Percentiles rank a stretch among this genome's conserved stretches.
Evolutionary conservation across 2,329 filamentous ascomycete species (phyloP).

Genomic region (Ascochyta rabiei): DNA sequence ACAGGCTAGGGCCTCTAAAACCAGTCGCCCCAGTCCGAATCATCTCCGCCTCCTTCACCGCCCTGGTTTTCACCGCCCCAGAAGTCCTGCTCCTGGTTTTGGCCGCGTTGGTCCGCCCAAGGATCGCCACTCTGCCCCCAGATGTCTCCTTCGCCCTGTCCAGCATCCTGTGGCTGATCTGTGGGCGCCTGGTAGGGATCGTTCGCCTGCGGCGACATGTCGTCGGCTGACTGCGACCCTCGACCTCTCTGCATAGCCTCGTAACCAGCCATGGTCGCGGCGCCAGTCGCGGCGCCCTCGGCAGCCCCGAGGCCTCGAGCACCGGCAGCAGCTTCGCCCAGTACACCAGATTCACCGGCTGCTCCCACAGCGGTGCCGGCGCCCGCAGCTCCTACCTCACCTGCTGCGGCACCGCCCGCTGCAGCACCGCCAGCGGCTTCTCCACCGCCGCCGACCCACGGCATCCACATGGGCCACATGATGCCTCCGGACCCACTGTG

Average conservation of each 20-base stretch:
- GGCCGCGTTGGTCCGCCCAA: conserved; percentile 22
- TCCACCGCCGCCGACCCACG: conserved; percentile 49
- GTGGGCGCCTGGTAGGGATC: conserved; percentile 29
- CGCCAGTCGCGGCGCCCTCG: conserved; percentile 57
- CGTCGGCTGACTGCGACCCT: conserved; percentile 32
- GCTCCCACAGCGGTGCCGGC: conserved; percentile 46
- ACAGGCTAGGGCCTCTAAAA: conserved; percentile 19
- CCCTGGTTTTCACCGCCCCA: conserved; percentile 35
- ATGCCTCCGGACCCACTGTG: conserved; percentile 58
- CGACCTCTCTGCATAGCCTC: conserved; percentile 65
- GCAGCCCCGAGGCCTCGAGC: conserved; percentile 48
- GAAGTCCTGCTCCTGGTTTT: conserved; percentile 32
- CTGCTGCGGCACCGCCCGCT: conserved; percentile 49
- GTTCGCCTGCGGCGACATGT: conserved; percentile 34
- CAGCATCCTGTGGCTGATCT: conserved; percentile 27
- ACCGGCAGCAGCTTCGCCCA: conserved; percentile 57
- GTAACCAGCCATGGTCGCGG: conserved; percentile 66
- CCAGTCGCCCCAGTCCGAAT: conserved; percentile 35
- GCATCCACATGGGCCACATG: conserved; percentile 58
- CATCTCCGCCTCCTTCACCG: conserved; percentile 44
- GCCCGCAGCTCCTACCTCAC: conserved; percentile 44
- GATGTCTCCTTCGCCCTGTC: conserved; percentile 29
- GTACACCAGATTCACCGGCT: conserved; percentile 50
- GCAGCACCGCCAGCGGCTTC: conserved; percentile 47
- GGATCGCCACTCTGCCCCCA: conserved; percentile 39